Conservation (phyloP, 1,284 basidiomycete genomes). For the Cystodermella granulosa region DNA sequence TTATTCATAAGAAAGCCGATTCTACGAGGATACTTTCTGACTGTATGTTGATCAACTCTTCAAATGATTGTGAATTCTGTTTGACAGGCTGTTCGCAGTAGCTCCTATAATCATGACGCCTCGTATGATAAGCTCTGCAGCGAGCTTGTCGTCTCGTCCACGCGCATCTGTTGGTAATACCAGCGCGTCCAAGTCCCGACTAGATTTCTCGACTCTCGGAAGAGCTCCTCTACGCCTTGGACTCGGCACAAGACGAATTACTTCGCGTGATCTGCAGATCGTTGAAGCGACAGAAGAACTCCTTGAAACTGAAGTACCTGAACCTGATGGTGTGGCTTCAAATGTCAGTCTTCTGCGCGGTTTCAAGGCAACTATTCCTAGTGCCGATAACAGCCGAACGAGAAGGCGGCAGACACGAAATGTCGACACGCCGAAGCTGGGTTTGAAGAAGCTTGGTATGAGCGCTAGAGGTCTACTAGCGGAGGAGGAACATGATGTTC, state of each 20-base stretch:
- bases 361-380: conserved; percentile 88
- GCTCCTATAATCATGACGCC: conserved; percentile 89
- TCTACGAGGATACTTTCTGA: conserved; percentile 67
- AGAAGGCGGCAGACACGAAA: conserved; percentile 75
- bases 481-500: conserved; percentile 56
- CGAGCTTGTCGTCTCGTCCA: conserved; percentile 55
- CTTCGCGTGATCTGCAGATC: conserved; percentile 78
- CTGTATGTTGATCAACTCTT: conserved; percentile 45
- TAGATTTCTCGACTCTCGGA: conserved; percentile 70
- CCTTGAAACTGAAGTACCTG: conserved; percentile 67
- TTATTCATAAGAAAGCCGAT: conserved; percentile 60
- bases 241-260: conserved; percentile 60
- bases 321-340: conserved; percentile 56
- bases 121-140: conserved; percentile 64
- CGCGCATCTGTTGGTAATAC: conserved; percentile 40
- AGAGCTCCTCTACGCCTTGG: conserved; percentile 67
- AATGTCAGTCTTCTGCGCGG: conserved; percentile 77
- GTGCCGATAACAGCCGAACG: conserved; percentile 70
- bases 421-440: conserved; percentile 71
- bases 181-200: conserved; percentile 36
- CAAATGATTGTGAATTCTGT: neutral
- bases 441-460: conserved; percentile 74
- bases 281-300: conserved; percentile 77
- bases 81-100: conserved; percentile 46
- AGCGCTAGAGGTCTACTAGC: conserved; percentile 69